Evolutionary conservation across 768 basidiomycete genomes (phyloP), one percentile per base, ranked within the genome.

Genomic region (Omphalotus guepiniiformis): DNA sequence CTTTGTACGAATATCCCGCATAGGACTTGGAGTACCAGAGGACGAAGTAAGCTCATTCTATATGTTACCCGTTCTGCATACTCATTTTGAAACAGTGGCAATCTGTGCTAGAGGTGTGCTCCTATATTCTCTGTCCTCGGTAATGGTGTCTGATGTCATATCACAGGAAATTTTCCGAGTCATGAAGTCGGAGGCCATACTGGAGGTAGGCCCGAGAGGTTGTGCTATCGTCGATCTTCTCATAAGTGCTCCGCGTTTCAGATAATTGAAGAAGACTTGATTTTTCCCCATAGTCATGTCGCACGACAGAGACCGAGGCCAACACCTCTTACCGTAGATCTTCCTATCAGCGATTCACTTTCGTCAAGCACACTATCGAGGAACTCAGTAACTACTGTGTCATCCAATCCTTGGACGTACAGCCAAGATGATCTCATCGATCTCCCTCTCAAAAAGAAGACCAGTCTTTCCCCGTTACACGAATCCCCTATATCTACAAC

Each of bases 201-300:
- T 88, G 11, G 87, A 89, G 78, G 85, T 85, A 50, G 41, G 65
- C 32, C 25, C 13, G 4, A 29, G 39, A 37, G 42, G 30, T 46
- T 48, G 25, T 26, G 5, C 16, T 29, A 11, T 13, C 23, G 22
- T 29, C 54, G 23, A 56, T 47, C 44, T 23, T 38, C 23, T 22
- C 37, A 34, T 19, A 26, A 6, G 25, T 42, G 13, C 26, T 30
- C 16, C 13, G 12, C 29, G n/a, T 28, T n/a, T 18, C 52, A 88
- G 85, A 68, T 87, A 7, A 75, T 87, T 29, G 86, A 87, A 60
- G 86, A 89, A 49, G 85, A 87, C 57, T 70, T 81, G 6, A 71
- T 86, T 39, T 88, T 88, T 57, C 86, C 86, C 6, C 78, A 71
- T 50, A 60, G 63, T n/a, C 62, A 58, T 13, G 41, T 52, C 49